Percentiles rank a stretch among this genome's conserved stretches.
Conservation (phyloP, 768 basidiomycete genomes). For the Mycena belliarum region DNA sequence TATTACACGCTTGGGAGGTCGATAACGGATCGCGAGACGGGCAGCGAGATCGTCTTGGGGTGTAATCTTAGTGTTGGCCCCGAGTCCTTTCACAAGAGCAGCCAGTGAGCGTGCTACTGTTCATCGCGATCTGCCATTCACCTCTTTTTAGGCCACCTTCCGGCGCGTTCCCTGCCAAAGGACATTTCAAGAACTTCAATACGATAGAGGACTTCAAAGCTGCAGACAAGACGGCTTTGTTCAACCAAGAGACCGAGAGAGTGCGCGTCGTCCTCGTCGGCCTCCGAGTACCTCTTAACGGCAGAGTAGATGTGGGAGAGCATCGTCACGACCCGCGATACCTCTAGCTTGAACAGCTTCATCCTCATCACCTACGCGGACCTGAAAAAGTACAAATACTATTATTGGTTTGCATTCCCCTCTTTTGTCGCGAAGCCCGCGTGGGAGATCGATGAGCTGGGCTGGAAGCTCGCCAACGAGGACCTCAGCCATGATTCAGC, state of each 20-base stretch:
- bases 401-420: conserved; percentile 98
- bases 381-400: conserved; percentile 97
- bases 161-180: conserved; percentile 54
- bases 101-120: conserved; percentile 41
- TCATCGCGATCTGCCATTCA: not conserved
- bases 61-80: conserved; percentile 65
- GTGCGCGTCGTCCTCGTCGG: conserved; percentile 40
- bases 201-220: conserved; percentile 95
- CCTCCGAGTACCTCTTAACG: not conserved
- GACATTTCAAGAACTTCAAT: conserved; percentile 91
- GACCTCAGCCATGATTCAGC: conserved; percentile 47
- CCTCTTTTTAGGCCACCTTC: conserved; percentile 40
- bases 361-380: conserved; percentile 93
- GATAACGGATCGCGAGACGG: conserved; percentile 76
- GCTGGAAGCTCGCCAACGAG: conserved; percentile 54
- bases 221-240: conserved; percentile 85
- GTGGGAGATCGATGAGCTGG: conserved; percentile 75
- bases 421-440: conserved; percentile 87
- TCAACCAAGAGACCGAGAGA: conserved; percentile 70
- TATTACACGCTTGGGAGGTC: conserved; percentile 72
- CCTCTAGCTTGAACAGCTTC: conserved; percentile 69
- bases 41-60: conserved; percentile 69
- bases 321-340: conserved; percentile 52
- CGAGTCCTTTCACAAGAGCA: conserved; percentile 58
- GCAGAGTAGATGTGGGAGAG: conserved; percentile 66